These are phyloP conservation scores for Coriolopsis trogii DNA, from an alignment of 1,284 basidiomycete species.

Conservation along the genomic window DNA sequence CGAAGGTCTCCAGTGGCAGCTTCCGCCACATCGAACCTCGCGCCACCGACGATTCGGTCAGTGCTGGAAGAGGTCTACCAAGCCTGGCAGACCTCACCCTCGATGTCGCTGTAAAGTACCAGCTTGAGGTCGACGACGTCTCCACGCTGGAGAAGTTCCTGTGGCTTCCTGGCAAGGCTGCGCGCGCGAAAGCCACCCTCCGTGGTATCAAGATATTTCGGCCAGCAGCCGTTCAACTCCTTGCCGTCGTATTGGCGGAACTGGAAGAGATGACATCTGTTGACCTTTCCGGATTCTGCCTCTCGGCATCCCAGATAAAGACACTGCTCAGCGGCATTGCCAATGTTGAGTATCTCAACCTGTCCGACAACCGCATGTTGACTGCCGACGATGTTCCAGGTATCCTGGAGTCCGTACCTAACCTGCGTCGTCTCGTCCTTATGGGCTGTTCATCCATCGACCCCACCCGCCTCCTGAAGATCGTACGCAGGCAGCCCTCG, in stretches of 20 bases:
- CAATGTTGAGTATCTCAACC: conserved; percentile 26
- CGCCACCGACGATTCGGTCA: neutral
- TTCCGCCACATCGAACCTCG: neutral
- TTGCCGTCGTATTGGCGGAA: conserved; percentile 20
- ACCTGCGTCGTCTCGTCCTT: conserved; percentile 31
- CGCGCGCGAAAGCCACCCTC: conserved; percentile 22
- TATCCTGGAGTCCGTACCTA: conserved; percentile 20
- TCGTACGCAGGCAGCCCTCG: conserved; percentile 25
- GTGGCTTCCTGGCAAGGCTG: conserved; percentile 31
- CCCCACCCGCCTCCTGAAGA: conserved; percentile 22
- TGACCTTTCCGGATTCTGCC: conserved; percentile 30
- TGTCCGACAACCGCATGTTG: conserved; percentile 28
- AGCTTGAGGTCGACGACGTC: conserved; percentile 27
- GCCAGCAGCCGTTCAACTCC: conserved; percentile 24
- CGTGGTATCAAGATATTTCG: conserved; percentile 27
- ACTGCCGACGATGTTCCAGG: conserved; percentile 21
- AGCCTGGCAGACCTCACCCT: conserved; percentile 31
- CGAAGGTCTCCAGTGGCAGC: neutral
- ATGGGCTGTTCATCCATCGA: conserved; percentile 30
- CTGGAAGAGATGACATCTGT: conserved; percentile 9
- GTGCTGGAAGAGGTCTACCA: neutral
- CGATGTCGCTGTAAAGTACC: conserved; percentile 27
- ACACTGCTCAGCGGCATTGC: conserved; percentile 16
- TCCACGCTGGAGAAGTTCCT: conserved; percentile 30
- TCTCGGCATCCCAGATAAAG: conserved; percentile 25